These are phyloP conservation scores for Cymbopogon flexuosus DNA, from an alignment of 202 grass and related monocot genomes.

Conservation along the genomic window DNA sequence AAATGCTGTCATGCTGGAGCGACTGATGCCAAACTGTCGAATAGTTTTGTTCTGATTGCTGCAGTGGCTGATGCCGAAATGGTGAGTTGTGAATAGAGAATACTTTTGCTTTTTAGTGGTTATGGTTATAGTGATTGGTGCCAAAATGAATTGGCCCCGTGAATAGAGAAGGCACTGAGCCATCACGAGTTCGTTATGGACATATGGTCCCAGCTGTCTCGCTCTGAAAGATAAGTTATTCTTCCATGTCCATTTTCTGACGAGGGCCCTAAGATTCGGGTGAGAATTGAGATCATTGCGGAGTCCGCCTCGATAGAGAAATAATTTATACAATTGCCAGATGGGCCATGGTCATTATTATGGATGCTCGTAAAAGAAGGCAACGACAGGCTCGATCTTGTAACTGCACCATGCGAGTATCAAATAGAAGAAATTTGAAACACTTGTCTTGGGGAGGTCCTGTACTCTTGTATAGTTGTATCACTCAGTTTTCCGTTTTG, in stretches of 20 bases:
- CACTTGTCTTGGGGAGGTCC: not conserved
- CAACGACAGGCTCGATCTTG: not conserved
- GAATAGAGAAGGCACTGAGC: not conserved
- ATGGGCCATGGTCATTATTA: not conserved
- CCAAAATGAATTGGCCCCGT: not conserved
- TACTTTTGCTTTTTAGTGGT: not conserved
- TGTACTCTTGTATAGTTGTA: not conserved
- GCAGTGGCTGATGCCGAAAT: not conserved
- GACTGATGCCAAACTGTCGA: not conserved
- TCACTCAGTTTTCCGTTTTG: not conserved
- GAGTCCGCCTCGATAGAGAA: not conserved
- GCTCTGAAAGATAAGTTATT: constrained; percentile 22
- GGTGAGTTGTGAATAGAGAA: not conserved
- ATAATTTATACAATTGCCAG: not conserved
- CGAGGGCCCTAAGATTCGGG: not conserved
- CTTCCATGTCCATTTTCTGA: constrained; percentile 17
- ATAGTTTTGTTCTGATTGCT: not conserved
- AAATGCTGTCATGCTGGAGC: not conserved
- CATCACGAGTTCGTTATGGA: constrained; percentile 10
- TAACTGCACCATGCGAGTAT: not conserved
- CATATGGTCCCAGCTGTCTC: constrained; percentile 8
- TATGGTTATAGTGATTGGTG: not conserved
- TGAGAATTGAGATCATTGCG: not conserved
- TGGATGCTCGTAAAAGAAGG: not conserved
- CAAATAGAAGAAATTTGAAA: not conserved